Conservation (phyloP, 306 rosid genomes). For the Corylus americana region DNA sequence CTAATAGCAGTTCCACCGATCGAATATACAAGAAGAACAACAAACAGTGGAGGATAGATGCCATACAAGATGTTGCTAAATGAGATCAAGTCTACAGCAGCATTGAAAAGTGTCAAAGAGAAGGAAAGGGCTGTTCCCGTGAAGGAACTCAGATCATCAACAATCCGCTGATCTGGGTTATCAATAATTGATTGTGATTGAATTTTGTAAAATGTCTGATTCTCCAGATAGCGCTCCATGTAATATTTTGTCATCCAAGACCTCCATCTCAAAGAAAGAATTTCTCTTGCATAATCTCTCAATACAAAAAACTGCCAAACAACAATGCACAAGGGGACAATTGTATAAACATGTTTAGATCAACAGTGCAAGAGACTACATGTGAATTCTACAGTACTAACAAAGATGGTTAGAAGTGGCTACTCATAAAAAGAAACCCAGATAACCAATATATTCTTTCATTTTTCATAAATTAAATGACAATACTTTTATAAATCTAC, state of each 20-base stretch:
- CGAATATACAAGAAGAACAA: conserved; percentile 82
- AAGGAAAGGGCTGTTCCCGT: conserved; percentile 87
- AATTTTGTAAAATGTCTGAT: conserved; percentile 84
- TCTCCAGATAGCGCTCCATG: conserved; percentile 83
- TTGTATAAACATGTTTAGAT: conserved; percentile 20
- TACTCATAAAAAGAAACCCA: not conserved
- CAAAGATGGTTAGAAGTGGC: not conserved
- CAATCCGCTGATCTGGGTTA: conserved; percentile 96
- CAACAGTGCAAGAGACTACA: conserved; percentile 3
- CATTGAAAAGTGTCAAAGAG: conserved; percentile 75
- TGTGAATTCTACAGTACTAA: not conserved
- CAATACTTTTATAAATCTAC: not conserved
- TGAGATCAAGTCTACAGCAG: conserved; percentile 83
- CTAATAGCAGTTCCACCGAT: conserved; percentile 92
- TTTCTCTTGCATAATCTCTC: conserved; percentile 89
- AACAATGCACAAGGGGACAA: conserved; percentile 29
- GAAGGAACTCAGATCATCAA: conserved; percentile 90
- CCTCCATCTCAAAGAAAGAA: conserved; percentile 93
- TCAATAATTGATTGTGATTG: conserved; percentile 94
- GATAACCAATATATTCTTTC: not conserved
- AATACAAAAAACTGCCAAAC: conserved; percentile 75
- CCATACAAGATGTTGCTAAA: conserved; percentile 92
- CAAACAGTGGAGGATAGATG: conserved; percentile 90
- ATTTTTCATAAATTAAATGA: not conserved
- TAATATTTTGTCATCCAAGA: conserved; percentile 99